These are phyloP conservation scores for Phylloporus sp. DNA, from an alignment of 768 basidiomycete species.

Conservation along the genomic window DNA sequence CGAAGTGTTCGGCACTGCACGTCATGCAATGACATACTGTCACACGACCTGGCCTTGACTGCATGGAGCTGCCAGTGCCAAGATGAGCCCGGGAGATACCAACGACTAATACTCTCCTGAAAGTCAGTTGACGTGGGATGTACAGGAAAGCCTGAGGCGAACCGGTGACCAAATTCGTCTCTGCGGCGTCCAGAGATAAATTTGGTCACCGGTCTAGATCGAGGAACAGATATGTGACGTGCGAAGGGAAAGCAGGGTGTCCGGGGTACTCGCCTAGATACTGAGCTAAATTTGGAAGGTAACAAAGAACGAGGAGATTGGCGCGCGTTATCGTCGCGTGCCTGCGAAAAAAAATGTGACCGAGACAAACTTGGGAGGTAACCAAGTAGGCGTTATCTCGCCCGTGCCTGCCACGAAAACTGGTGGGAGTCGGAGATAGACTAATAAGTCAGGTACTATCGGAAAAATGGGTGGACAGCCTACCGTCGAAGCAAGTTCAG, in stretches of 20 bases:
- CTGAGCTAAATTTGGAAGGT: not conserved
- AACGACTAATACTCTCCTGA: too few relatives aligned
- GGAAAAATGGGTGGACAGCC: not conserved
- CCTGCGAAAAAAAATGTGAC: too few relatives aligned
- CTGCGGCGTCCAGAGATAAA: too few relatives aligned
- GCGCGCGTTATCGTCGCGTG: not conserved
- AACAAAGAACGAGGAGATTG: not conserved
- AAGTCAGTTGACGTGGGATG: too few relatives aligned
- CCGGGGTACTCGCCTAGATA: not conserved
- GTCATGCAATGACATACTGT: not conserved
- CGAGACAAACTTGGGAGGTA: too few relatives aligned
- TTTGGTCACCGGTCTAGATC: too few relatives aligned
- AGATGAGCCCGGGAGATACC: too few relatives aligned
- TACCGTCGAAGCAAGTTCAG: not conserved
- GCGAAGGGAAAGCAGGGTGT: not conserved
- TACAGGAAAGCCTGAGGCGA: too few relatives aligned
- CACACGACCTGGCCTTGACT: not conserved
- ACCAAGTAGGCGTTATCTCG: not conserved
- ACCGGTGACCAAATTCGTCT: too few relatives aligned
- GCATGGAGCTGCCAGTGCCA: too few relatives aligned
- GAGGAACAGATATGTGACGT: not conserved
- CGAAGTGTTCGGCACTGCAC: not conserved
- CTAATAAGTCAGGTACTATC: not conserved
- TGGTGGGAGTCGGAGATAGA: not conserved
- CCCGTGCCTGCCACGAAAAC: not conserved